Evolutionary conservation across 192 early-diverging fungal genomes (phyloP).

Genomic region (Backusella australiensis): DNA sequence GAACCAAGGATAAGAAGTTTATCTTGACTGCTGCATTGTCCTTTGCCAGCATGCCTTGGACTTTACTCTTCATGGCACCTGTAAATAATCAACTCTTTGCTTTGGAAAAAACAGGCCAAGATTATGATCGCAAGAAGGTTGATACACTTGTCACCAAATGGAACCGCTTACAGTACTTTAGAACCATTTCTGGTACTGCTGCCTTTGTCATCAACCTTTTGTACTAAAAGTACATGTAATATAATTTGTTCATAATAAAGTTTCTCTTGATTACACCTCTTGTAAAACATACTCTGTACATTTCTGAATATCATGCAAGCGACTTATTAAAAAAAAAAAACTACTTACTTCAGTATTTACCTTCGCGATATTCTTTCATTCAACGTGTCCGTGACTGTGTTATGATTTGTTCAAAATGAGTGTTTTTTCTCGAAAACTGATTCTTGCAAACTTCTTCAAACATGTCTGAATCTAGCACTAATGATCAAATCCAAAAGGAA

Average conservation of each 20-base stretch:
- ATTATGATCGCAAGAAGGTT: constrained; percentile 8
- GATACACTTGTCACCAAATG: neutral
- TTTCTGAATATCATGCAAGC: too few relatives aligned
- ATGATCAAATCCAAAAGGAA: neutral
- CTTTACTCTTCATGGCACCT: constrained; percentile 1
- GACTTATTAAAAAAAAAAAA: too few relatives aligned
- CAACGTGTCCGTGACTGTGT: too few relatives aligned
- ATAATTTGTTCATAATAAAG: too few relatives aligned
- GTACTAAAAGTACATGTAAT: neutral
- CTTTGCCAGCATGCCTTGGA: neutral
- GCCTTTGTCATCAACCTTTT: constrained; percentile 8
- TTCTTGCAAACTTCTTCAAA: neutral
- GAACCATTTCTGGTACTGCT: constrained; percentile 7
- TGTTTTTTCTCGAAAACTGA: too few relatives aligned
- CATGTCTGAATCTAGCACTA: neutral
- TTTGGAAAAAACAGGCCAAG: neutral
- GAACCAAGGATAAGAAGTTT: neutral
- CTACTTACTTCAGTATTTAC: too few relatives aligned
- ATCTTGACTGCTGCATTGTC: neutral
- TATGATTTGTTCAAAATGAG: too few relatives aligned
- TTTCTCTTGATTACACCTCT: too few relatives aligned
- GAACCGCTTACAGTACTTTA: constrained; percentile 3
- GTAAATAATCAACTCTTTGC: constrained; percentile 15
- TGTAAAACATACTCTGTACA: too few relatives aligned
- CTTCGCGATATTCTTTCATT: too few relatives aligned